Evolutionary conservation across 257 asterid genomes (phyloP).

Genomic region (Asclepias syriaca): DNA sequence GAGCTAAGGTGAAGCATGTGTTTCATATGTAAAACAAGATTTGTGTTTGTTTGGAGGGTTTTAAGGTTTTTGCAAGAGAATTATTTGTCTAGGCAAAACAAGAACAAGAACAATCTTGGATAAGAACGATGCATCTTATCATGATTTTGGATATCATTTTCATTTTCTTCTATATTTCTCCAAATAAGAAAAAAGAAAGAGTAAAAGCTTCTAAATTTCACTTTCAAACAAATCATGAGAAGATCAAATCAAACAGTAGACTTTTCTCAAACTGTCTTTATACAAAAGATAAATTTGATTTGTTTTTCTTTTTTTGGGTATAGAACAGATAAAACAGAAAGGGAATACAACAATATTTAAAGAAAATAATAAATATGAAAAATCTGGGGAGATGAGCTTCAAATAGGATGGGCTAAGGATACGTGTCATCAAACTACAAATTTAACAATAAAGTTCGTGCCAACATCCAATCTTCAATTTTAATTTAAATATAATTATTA

Average conservation of each 20-base stretch:
- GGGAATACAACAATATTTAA: background rate
- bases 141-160: background rate
- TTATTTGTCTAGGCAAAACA: background rate
- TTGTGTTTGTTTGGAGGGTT: too few species aligned
- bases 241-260: background rate
- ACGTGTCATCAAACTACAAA: background rate
- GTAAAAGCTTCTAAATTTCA: constrained; percentile 1
- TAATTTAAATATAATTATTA: too few species aligned
- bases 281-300: too few species aligned
- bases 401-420: background rate
- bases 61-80: background rate
- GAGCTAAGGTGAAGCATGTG: too few species aligned
- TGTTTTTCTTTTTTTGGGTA: too few species aligned
- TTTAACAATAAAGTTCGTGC: background rate
- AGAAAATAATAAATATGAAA: too few species aligned
- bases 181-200: too few species aligned
- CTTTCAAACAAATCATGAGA: background rate
- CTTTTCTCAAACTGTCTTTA: background rate
- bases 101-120: constrained; percentile 4
- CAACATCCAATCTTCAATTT: background rate
- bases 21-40: too few species aligned
- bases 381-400: background rate
- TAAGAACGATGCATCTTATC: background rate
- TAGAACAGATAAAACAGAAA: background rate
- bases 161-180: too few species aligned